These are phyloP conservation scores for Cadophora malorum DNA, from an alignment of 2,329 filamentous ascomycete species.

Conservation along the genomic window DNA sequence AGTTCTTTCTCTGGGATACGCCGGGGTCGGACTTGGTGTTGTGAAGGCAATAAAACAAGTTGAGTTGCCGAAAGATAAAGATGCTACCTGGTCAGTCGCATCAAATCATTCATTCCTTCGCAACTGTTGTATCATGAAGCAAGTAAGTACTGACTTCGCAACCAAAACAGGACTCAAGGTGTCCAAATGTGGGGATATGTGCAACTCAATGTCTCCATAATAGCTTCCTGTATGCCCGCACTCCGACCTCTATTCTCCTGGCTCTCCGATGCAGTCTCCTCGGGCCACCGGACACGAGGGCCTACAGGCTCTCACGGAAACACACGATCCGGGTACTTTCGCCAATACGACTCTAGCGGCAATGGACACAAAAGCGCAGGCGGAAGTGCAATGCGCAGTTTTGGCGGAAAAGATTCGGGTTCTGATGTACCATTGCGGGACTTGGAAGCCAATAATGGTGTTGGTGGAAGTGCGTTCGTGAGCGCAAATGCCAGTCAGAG, in stretches of 20 bases:
- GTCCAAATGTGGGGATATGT: conserved; percentile 20
- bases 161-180: conserved; percentile 8
- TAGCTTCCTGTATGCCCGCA: conserved; percentile 20
- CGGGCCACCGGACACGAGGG: neutral
- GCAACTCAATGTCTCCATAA: conserved; percentile 19
- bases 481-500: neutral
- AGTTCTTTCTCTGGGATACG: conserved; percentile 48
- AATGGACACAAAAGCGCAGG: neutral
- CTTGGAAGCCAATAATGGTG: neutral
- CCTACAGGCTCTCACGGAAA: neutral
- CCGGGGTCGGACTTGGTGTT: conserved; percentile 1
- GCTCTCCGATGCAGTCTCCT: conserved; percentile 17
- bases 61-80: neutral
- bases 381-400: neutral
- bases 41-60: conserved; percentile 19
- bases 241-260: conserved; percentile 18
- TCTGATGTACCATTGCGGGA: neutral
- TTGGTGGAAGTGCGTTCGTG: neutral
- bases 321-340: conserved; percentile 1
- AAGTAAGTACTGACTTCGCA: neutral
- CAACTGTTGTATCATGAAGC: neutral
- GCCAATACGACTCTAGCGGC: conserved; percentile 5
- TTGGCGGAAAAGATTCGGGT: neutral
- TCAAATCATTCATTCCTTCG: neutral
- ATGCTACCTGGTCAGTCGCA: conserved; percentile 2